Evolutionary conservation across 75 land plant species (phyloP).

Genomic region (Sequoia sempervirens): DNA sequence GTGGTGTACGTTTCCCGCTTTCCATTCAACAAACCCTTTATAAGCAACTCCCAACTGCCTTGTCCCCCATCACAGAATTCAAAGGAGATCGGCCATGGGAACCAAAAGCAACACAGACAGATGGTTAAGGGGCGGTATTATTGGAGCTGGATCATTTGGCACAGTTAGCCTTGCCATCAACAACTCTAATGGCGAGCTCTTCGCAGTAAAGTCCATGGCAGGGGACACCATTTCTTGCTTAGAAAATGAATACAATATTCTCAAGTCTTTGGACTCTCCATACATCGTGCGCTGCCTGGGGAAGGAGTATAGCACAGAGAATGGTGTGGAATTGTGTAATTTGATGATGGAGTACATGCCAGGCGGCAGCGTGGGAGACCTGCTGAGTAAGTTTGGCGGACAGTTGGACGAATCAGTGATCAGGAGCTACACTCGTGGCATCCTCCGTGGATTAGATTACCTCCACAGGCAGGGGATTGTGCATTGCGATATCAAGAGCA

Average conservation of each 20-base stretch:
- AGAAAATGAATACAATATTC: conserved; percentile 36
- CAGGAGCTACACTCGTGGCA: conserved; percentile 8
- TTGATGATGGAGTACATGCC: conserved; percentile 62
- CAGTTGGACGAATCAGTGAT: not conserved
- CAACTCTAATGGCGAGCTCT: conserved; percentile 33
- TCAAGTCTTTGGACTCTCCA: conserved; percentile 28
- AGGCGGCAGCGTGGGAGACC: conserved; percentile 24
- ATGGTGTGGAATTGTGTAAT: conserved; percentile 14
- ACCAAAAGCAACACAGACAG: not conserved
- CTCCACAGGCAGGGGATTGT: conserved; percentile 57
- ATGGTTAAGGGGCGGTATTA: conserved; percentile 37
- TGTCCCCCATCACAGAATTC: not conserved
- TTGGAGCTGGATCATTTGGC: conserved; percentile 53
- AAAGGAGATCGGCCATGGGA: not conserved
- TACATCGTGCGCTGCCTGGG: conserved; percentile 39
- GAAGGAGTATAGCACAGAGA: conserved; percentile 15
- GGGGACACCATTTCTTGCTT: conserved; percentile 9
- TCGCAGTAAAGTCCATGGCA: conserved; percentile 49
- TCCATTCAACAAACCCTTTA: too few relatives aligned
- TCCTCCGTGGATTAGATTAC: conserved; percentile 55
- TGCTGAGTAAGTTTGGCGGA: not conserved
- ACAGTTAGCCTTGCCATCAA: conserved; percentile 39
- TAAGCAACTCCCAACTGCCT: too few relatives aligned
- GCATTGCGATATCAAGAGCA: conserved; percentile 81
- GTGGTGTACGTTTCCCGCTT: too few relatives aligned